A percentile compares a stretch with the other conserved stretches of the same genome.
Conservation (phyloP, 202 grass and related monocot species). For the Schoenoplectus triqueter region DNA sequence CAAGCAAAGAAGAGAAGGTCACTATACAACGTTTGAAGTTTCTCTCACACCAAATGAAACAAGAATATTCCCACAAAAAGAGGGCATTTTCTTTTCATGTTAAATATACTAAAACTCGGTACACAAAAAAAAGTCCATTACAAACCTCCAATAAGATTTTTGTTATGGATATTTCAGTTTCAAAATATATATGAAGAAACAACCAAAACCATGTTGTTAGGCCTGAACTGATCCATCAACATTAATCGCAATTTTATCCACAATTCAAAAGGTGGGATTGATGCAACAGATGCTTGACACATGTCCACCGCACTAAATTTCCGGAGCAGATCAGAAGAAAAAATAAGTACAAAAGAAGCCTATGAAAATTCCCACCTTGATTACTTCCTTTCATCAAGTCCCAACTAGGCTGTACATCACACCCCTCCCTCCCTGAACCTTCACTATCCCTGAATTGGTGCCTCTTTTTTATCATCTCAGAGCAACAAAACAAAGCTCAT, state of each 20-base stretch:
- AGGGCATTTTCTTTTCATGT: not conserved
- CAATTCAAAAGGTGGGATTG: slow-evolving; percentile 23
- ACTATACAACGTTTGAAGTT: not conserved
- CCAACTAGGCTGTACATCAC: slow-evolving; percentile 25
- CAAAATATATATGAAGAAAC: not conserved
- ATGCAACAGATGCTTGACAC: slow-evolving; percentile 24
- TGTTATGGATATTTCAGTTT: slow-evolving; percentile 6
- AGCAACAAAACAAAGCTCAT: slow-evolving; percentile 50
- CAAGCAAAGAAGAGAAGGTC: not conserved
- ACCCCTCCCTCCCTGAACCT: slow-evolving; percentile 40
- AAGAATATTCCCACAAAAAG: not conserved
- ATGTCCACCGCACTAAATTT: not conserved
- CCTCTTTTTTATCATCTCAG: slow-evolving; percentile 9
- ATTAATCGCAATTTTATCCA: slow-evolving; percentile 13
- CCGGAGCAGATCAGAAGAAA: not conserved
- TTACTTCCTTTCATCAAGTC: slow-evolving; percentile 1
- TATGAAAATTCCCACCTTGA: slow-evolving; percentile 22
- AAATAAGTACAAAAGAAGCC: not conserved
- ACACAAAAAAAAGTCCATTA: slow-evolving; percentile 21
- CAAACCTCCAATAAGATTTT: slow-evolving; percentile 31
- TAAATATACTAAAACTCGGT: slow-evolving; percentile 25
- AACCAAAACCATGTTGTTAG: slow-evolving; percentile 33
- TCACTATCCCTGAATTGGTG: slow-evolving; percentile 25
- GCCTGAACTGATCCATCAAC: slow-evolving; percentile 17
- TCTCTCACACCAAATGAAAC: not conserved